Evolutionary conservation across 1,139 yeast species (phyloP).

Genomic region (Arxiozyma slooffiae): DNA sequence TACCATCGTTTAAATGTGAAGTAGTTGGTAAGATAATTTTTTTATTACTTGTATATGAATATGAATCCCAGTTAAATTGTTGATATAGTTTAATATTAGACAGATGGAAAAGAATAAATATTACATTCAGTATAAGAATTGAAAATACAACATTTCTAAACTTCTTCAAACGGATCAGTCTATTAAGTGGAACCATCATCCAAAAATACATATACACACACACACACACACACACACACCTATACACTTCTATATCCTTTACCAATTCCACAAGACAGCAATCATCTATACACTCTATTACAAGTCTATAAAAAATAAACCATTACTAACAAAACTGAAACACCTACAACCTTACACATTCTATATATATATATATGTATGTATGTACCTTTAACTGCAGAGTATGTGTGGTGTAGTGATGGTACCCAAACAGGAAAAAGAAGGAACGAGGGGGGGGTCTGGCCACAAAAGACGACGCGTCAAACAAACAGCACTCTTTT

Average conservation of each 20-base stretch:
- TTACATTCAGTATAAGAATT: not conserved
- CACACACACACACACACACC: no score
- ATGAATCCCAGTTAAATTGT: conserved; percentile 1
- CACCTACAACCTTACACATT: no score
- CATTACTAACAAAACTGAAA: no score
- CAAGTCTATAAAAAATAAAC: no score
- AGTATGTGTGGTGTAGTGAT: not conserved
- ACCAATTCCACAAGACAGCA: no score
- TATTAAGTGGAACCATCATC: not conserved
- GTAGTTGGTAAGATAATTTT: conserved; percentile 19
- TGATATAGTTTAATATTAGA: not conserved
- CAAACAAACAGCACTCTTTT: not conserved
- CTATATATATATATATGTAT: not conserved
- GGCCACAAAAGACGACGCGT: no score
- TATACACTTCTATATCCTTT: no score
- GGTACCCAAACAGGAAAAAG: no score
- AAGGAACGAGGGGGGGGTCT: no score
- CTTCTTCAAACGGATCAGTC: not conserved
- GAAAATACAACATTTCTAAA: not conserved
- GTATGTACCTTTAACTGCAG: not conserved
- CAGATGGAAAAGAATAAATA: not conserved
- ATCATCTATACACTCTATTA: no score
- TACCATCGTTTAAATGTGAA: conserved; percentile 7
- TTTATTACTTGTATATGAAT: not conserved
- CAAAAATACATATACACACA: not conserved